Evolutionary conservation across 2,329 filamentous ascomycete species (phyloP).

Genomic region (Cercospora zeae-maydis): DNA sequence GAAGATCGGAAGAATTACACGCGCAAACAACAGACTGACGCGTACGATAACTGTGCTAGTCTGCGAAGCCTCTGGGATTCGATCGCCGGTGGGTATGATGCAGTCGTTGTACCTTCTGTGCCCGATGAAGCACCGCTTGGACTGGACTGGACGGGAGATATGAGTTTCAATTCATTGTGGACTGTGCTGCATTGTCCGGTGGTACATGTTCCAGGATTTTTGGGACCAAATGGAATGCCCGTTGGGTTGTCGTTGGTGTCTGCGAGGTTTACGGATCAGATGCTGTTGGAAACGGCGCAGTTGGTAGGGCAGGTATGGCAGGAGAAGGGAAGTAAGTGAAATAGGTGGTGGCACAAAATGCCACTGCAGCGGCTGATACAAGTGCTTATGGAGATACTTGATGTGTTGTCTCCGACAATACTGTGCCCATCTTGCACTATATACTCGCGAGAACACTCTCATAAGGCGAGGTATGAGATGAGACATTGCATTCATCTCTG

Average conservation of each 20-base stretch:
- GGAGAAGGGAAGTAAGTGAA: background rate
- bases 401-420: background rate
- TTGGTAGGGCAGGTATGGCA: conserved; percentile 12
- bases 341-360: background rate
- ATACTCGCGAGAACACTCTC: too few species aligned
- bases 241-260: conserved; percentile 56
- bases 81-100: conserved; percentile 51
- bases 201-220: conserved; percentile 61
- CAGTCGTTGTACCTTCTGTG: conserved; percentile 57
- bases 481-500: too few species aligned
- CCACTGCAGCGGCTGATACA: background rate
- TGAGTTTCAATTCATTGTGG: conserved; percentile 40
- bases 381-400: background rate
- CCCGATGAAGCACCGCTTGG: conserved; percentile 59
- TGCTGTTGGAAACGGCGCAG: conserved; percentile 38
- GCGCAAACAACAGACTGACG: conserved; percentile 49
- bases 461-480: too few species aligned
- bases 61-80: conserved; percentile 57
- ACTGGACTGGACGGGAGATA: conserved; percentile 52
- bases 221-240: conserved; percentile 55
- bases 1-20: conserved; percentile 47
- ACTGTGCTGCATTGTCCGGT: conserved; percentile 57
- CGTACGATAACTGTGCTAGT: conserved; percentile 55
- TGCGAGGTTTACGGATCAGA: conserved; percentile 46
- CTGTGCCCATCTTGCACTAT: background rate